Evolutionary conservation across 306 rosid genomes (phyloP).

Genomic region (Dryas octopetala): DNA sequence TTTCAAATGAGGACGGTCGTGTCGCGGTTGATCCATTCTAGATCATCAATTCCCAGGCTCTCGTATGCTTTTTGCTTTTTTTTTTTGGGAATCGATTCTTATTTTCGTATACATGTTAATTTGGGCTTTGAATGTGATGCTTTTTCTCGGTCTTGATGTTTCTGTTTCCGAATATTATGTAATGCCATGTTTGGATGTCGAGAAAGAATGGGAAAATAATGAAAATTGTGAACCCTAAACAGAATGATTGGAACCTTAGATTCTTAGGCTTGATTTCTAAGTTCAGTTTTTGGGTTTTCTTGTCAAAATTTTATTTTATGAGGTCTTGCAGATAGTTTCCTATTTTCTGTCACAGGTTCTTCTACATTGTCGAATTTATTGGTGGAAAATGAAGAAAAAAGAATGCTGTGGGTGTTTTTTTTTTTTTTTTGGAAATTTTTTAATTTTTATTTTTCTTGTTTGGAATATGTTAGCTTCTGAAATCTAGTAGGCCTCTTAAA

Average conservation of each 20-base stretch:
- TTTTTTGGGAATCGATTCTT: background rate
- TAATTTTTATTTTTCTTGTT: background rate
- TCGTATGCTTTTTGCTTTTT: constrained; percentile 28
- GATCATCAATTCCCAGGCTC: constrained; percentile 51
- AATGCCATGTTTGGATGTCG: constrained; percentile 10
- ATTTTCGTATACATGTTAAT: background rate
- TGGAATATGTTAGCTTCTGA: background rate
- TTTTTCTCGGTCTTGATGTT: background rate
- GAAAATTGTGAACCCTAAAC: background rate
- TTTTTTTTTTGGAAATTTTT: background rate
- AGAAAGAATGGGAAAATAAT: constrained; percentile 10
- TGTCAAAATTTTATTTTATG: background rate
- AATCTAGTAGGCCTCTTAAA: background rate
- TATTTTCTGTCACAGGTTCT: background rate
- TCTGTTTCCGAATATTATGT: background rate
- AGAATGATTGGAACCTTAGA: background rate
- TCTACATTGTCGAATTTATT: background rate
- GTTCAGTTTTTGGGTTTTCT: background rate
- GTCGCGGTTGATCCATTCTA: constrained; percentile 70
- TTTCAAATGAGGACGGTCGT: constrained; percentile 58
- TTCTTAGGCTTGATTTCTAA: background rate
- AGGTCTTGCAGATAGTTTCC: background rate
- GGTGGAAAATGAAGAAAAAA: background rate
- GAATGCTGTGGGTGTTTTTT: too few relatives aligned
- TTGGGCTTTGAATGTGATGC: background rate